phyloP scores from a whole-genome alignment of 1,284 basidiomycete species.

The Singerocomus inundabilis region DNA sequence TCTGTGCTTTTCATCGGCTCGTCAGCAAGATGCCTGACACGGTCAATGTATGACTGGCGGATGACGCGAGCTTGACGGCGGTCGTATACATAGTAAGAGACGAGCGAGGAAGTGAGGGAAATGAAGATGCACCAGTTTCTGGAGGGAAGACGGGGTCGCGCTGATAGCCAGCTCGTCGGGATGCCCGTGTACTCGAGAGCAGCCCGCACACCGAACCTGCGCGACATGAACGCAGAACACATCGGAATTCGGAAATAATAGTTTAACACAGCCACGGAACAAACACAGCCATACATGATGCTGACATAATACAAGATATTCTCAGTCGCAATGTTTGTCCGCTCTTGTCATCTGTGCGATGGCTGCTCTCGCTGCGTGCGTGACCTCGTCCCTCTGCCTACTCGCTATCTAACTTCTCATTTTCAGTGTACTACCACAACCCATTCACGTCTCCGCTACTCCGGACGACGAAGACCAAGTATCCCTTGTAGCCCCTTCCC shows the following conservation, averaged over 20 bases:
- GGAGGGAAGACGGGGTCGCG: slow-evolving; percentile 79
- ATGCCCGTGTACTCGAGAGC: slow-evolving; percentile 67
- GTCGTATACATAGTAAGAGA: slow-evolving; percentile 84
- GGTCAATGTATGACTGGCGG: slow-evolving; percentile 74
- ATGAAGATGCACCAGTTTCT: slow-evolving; percentile 95
- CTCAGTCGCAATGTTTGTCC: slow-evolving; percentile 2
- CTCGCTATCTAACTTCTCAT: background rate
- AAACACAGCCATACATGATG: slow-evolving; percentile 27
- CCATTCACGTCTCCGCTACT: slow-evolving; percentile 49
- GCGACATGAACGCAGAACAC: slow-evolving; percentile 4
- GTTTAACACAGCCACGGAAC: slow-evolving; percentile 24
- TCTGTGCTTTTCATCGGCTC: slow-evolving; percentile 67
- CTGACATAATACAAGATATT: slow-evolving; percentile 16
- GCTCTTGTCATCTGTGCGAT: slow-evolving; percentile 34
- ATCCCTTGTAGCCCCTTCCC: slow-evolving; percentile 38
- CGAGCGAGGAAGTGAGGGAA: slow-evolving; percentile 65
- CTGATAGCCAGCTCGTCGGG: slow-evolving; percentile 70
- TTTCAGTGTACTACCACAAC: slow-evolving; percentile 63
- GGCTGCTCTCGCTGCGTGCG: slow-evolving; percentile 62
- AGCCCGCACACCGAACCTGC: slow-evolving; percentile 47
- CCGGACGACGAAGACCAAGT: slow-evolving; percentile 61
- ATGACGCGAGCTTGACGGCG: slow-evolving; percentile 76
- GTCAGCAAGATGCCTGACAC: slow-evolving; percentile 75
- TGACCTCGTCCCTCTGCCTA: slow-evolving; percentile 25
- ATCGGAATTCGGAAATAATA: slow-evolving; percentile 27